phyloP scores from a whole-genome alignment of 2,329 filamentous ascomycete species.

The Diaporthe helianthi region DNA sequence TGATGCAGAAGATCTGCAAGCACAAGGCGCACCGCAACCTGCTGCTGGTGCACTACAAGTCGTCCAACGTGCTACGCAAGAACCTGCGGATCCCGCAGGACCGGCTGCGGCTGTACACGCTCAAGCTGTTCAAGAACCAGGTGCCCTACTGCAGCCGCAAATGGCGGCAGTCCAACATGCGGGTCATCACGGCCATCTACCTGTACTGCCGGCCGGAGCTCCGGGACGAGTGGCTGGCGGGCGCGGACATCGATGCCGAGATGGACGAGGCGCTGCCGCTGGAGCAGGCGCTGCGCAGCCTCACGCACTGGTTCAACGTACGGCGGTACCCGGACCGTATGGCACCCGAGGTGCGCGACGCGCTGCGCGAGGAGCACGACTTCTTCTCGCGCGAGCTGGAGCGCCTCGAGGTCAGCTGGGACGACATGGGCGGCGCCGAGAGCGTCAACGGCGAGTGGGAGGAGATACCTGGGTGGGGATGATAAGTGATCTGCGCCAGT shows the following conservation, averaged over 20 bases:
- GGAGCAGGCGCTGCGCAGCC: conserved; percentile 85
- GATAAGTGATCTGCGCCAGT: neutral
- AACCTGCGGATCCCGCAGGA: conserved; percentile 89
- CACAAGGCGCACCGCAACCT: conserved; percentile 94
- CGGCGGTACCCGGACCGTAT: conserved; percentile 82
- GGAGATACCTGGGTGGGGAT: conserved; percentile 33
- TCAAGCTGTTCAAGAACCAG: conserved; percentile 98
- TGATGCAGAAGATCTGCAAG: conserved; percentile 98
- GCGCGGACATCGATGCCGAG: conserved; percentile 89
- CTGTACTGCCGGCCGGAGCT: conserved; percentile 91
- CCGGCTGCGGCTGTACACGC: conserved; percentile 86
- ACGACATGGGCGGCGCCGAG: conserved; percentile 47
- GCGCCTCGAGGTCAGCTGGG: conserved; percentile 66
- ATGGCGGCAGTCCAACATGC: conserved; percentile 98
- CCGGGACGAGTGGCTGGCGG: conserved; percentile 92
- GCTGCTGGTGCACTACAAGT: conserved; percentile 94
- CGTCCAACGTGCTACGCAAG: conserved; percentile 88
- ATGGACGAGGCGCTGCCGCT: conserved; percentile 92
- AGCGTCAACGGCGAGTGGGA: conserved; percentile 41
- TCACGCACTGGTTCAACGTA: conserved; percentile 96
- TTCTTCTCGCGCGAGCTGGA: conserved; percentile 82
- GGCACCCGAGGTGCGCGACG: conserved; percentile 61
- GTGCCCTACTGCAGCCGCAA: conserved; percentile 98
- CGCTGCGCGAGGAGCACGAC: conserved; percentile 76
- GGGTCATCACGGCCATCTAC: conserved; percentile 96